Evolutionary conservation across 129 eudicot species (phyloP), one percentile per base, ranked within the genome.

Genomic region (Mikania micrantha): DNA sequence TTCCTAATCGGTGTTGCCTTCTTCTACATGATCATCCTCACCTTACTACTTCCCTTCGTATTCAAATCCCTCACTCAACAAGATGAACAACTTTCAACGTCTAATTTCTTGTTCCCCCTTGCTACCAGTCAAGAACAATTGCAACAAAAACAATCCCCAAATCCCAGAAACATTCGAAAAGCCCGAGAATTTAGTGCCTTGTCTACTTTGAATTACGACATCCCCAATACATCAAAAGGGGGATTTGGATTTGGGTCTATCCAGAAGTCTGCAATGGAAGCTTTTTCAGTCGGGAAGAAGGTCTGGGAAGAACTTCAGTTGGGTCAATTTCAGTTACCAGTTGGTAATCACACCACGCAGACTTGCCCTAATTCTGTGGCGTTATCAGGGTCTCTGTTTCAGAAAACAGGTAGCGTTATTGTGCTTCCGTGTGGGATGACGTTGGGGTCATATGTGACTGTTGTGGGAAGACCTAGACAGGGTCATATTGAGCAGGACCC

Each of bases 371-470:
- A 84, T 77, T 81, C 96, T 42, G 80, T 91, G 12, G 66, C 81
- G n/a, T 61, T 85, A n/a, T 67, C 87, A 1, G 94, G 94, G 32
- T 50, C 31, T 12, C 78, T 64, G 39, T 90, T 90, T 50, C 11
- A 65, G 41, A 78, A 73, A 29, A 79, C 62, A 29, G 83, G 83
- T 66, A 79, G 65, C 54, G 48, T 88, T 28, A 70, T 91, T 80
- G 84, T 83, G 80, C 72, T 91, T 64, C 97, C 97, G 4, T 91
- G 97, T 74, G 97, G 97, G 54, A 69, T 91, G 79, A 88, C 96
- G 20, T 83, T 91, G 41, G 94, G 97, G 44, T 87, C 97, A 5
- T 93, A 87, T 65, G 57, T 87, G 9, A 87, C 95, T 10, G 54
- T 85, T 47, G 95, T 83, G 70, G 95, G 85, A 27, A 83, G 80